Percentiles rank a stretch among this genome's conserved stretches.
Conservation (phyloP, 2,329 filamentous ascomycete species). For the Bisporella sp. region DNA sequence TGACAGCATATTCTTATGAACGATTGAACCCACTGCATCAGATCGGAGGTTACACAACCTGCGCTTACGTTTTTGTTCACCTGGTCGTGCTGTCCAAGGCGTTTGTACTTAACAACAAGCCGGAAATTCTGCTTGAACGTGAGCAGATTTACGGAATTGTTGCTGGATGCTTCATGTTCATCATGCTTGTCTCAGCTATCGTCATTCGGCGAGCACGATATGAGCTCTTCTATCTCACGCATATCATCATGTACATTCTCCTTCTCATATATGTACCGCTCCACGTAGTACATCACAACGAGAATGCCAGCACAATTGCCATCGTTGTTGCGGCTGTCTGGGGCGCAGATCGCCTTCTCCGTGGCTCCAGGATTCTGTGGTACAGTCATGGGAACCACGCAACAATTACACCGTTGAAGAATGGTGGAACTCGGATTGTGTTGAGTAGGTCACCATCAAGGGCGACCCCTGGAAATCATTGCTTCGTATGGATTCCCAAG, state of each 20-base stretch:
- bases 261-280: constrained; percentile 40
- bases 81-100: constrained; percentile 35
- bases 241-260: constrained; percentile 42
- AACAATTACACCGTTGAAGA: constrained; percentile 44
- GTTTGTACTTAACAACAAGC: constrained; percentile 21
- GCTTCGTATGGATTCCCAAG: constrained; percentile 55
- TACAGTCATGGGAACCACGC: constrained; percentile 44
- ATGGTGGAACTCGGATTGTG: constrained; percentile 46
- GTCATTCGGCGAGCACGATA: constrained; percentile 38
- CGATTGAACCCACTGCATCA: constrained; percentile 51
- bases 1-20: constrained; percentile 50
- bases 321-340: constrained; percentile 40
- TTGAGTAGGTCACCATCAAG: constrained; percentile 39
- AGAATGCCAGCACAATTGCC: constrained; percentile 35
- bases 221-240: constrained; percentile 47
- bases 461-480: constrained; percentile 49
- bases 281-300: constrained; percentile 40
- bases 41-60: constrained; percentile 40
- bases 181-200: constrained; percentile 37
- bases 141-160: constrained; percentile 42
- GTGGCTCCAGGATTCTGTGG: constrained; percentile 35
- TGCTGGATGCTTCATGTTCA: constrained; percentile 38
- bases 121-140: constrained; percentile 28
- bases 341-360: constrained; percentile 41
- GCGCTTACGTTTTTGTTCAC: constrained; percentile 39